Base-by-base conservation (phyloP, 306 rosid genomes). In the Canavalia gladiata region DNA sequence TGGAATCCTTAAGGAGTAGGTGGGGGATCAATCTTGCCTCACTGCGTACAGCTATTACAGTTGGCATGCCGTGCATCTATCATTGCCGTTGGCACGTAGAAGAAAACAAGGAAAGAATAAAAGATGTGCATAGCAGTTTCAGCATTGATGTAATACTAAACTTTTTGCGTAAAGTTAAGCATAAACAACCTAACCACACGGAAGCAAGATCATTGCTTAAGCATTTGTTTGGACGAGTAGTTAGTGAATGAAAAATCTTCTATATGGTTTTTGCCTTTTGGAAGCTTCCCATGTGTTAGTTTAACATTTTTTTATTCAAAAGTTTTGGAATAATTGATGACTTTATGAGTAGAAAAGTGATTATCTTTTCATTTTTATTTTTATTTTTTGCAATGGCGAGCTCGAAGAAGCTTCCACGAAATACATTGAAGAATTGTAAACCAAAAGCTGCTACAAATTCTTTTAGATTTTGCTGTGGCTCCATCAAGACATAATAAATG, bases 21-120 rank as follows among this genome's bases (percentile, higher is more conserved):
- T 75, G 75, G 37, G 37, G 63, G 65, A 63, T 78, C 33, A 42
- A 34, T 43, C 71, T 18, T 51, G 85, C 75, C 45, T 28, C 58
- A 25, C 13, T 35, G 81, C 68, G 12, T 64, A 89, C 89, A 84
- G 88, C 88, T 87, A 87, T 79, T 76, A 46, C 83, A 83, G 84
- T 82, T 77, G 87, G 80, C 87, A 72, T 67, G 62, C 64, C 63
- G 45, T 70, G 73, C 33, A 64, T 46, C 29, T 72, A 58, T 72
- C 74, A 66, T 78, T 81, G 57, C 31, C 49, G 37, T 47, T 59
- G 42, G 10, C 67, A 60, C 80, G 57, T 34, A 71, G 43, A 78
- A 72, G 6, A 72, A 83, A 69, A 29, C 5, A 68, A 49, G 47
- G 46, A 45, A 50, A 58, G 25, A 7, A 46, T 8, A 52, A 47